Percentiles rank a stretch among this genome's conserved stretches.
These are phyloP conservation scores for Hibiscus mutabilis DNA, from an alignment of 345 rosid genomes.

Conservation along the genomic window DNA sequence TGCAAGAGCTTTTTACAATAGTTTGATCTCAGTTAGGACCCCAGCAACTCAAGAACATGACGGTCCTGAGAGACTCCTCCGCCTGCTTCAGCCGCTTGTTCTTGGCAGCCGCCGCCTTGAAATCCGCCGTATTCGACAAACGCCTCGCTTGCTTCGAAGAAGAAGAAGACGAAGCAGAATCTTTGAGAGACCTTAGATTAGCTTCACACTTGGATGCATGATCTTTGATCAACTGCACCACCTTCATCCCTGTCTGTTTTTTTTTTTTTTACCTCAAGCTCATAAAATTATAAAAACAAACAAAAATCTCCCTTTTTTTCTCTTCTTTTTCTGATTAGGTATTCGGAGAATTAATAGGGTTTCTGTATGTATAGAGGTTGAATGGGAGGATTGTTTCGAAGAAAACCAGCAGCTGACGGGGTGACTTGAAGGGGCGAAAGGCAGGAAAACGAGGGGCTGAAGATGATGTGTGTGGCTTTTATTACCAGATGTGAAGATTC, in stretches of 20 bases:
- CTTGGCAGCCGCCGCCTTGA: conserved; percentile 33
- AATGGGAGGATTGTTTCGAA: background rate
- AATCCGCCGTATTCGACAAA: conserved; percentile 34
- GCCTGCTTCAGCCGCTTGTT: conserved; percentile 41
- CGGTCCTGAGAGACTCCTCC: conserved; percentile 65
- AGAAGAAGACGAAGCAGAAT: conserved; percentile 27
- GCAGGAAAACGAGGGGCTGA: conserved; percentile 6
- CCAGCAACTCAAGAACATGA: conserved; percentile 88
- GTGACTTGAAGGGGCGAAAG: background rate
- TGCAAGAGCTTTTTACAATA: background rate
- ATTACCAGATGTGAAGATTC: conserved; percentile 6
- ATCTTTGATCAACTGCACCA: conserved; percentile 42
- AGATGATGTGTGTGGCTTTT: conserved; percentile 18
- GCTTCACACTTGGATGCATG: conserved; percentile 39
- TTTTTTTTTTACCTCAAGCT: conserved; percentile 21
- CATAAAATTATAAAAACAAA: background rate
- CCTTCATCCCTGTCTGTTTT: conserved; percentile 28
- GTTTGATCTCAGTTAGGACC: conserved; percentile 33
- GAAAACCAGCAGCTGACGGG: conserved; percentile 11
- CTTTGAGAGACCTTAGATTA: conserved; percentile 33
- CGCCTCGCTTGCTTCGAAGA: conserved; percentile 39
- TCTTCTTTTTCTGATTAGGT: background rate
- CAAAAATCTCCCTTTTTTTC: background rate
- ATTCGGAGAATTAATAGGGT: background rate
- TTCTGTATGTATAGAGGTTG: background rate